Evolutionary conservation across 1,284 basidiomycete species (phyloP).

Genomic region (Cryptococcus hybrid): DNA sequence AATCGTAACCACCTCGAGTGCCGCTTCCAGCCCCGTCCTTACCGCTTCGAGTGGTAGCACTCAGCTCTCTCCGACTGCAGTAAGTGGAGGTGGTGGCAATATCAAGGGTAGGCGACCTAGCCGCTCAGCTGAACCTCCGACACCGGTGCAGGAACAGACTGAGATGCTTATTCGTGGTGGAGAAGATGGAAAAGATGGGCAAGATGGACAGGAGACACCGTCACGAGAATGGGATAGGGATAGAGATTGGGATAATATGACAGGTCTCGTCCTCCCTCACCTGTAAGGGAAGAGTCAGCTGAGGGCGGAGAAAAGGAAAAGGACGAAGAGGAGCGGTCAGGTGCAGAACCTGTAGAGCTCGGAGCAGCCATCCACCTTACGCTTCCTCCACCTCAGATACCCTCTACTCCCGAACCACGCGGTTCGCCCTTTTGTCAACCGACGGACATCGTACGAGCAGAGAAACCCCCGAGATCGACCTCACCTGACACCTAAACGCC

Average conservation of each 20-base stretch:
- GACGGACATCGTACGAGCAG: neutral
- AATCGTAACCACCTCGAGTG: constrained; percentile 19
- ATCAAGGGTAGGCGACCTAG: constrained; percentile 21
- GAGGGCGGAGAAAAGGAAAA: neutral
- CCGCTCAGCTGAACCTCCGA: constrained; percentile 30
- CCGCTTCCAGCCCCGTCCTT: constrained; percentile 11
- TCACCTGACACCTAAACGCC: constrained; percentile 19
- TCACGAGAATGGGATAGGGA: neutral
- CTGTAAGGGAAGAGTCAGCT: constrained; percentile 33
- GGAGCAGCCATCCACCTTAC: neutral
- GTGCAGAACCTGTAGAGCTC: neutral
- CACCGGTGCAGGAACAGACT: constrained; percentile 25
- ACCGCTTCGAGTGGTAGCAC: constrained; percentile 3
- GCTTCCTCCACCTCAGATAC: no score
- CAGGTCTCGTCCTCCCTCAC: constrained; percentile 30
- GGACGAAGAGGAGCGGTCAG: neutral
- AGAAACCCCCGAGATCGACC: neutral
- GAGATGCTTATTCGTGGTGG: constrained; percentile 4
- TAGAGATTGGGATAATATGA: no score
- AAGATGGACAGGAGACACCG: constrained; percentile 1
- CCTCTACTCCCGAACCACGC: no score
- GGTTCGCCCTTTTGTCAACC: neutral
- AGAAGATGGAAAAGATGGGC: neutral
- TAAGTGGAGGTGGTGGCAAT: neutral
- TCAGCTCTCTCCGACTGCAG: constrained; percentile 11